Evolutionary conservation across 768 basidiomycete genomes (phyloP).

Genomic region (Russula abietina): DNA sequence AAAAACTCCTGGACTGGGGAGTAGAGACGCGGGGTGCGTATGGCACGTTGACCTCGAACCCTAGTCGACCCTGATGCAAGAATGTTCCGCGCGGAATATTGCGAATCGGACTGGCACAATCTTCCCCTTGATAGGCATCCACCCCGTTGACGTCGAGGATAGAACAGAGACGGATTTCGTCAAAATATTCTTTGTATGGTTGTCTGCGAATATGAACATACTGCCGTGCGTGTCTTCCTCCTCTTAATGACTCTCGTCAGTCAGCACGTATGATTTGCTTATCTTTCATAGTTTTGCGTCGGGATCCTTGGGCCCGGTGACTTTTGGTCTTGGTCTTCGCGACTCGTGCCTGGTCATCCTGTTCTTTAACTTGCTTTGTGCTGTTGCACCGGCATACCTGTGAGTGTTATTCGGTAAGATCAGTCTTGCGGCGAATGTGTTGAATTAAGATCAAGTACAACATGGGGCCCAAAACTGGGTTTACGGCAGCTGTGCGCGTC

Average conservation of each 20-base stretch:
- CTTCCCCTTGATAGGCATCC: slow-evolving; percentile 29
- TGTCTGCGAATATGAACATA: slow-evolving; percentile 39
- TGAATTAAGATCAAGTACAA: slow-evolving; percentile 35
- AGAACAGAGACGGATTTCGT: slow-evolving; percentile 35
- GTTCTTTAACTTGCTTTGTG: slow-evolving; percentile 41
- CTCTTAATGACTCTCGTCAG: no score
- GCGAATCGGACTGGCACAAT: background rate
- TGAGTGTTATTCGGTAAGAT: slow-evolving; percentile 23
- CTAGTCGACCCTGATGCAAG: background rate
- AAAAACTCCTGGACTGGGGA: slow-evolving; percentile 31
- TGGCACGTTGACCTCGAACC: background rate
- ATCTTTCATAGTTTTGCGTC: slow-evolving; percentile 37
- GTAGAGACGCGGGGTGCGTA: slow-evolving; percentile 33
- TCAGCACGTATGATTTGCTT: background rate
- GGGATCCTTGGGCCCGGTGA: slow-evolving; percentile 42
- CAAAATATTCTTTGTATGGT: slow-evolving; percentile 40
- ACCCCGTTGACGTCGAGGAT: slow-evolving; percentile 32
- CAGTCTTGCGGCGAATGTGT: background rate
- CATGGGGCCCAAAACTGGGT: slow-evolving; percentile 75
- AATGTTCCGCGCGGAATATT: background rate
- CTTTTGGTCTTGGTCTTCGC: slow-evolving; percentile 39
- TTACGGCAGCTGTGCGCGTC: slow-evolving; percentile 79
- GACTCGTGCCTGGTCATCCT: slow-evolving; percentile 42
- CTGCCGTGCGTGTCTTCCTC: slow-evolving; percentile 31
- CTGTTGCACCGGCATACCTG: slow-evolving; percentile 41